Evolutionary conservation across 331 rosid genomes (phyloP).

Genomic region (Arachis monticola): DNA sequence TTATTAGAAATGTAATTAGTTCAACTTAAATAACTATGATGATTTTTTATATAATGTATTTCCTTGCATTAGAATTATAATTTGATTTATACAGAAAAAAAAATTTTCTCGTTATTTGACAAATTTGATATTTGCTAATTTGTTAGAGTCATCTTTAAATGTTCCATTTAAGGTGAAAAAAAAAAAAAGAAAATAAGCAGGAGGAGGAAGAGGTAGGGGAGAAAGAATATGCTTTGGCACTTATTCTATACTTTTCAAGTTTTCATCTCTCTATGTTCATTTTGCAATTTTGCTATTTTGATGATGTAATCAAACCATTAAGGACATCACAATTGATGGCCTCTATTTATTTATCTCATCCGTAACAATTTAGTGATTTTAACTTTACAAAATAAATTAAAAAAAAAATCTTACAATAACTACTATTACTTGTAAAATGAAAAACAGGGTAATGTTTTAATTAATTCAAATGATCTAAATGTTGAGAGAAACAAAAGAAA

Average conservation of each 20-base stretch:
- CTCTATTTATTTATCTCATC: neutral
- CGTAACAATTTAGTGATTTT: neutral
- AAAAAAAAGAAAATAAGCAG: neutral
- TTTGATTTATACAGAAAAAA: too few relatives aligned
- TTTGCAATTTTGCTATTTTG: neutral
- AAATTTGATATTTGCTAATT: neutral
- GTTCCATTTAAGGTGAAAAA: neutral
- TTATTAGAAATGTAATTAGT: too few relatives aligned
- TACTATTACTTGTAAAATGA: neutral
- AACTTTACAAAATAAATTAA: neutral
- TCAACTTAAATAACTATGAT: too few relatives aligned
- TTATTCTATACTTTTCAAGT: constrained; percentile 22
- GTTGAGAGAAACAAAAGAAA: too few relatives aligned
- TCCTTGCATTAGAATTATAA: too few relatives aligned
- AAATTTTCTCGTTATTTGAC: too few relatives aligned
- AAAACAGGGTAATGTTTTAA: neutral
- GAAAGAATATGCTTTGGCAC: constrained; percentile 40
- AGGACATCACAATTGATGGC: constrained; percentile 16
- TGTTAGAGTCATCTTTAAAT: too few relatives aligned
- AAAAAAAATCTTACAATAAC: neutral
- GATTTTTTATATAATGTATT: too few relatives aligned
- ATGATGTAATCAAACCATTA: constrained; percentile 20
- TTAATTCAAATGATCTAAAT: neutral
- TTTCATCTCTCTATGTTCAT: neutral
- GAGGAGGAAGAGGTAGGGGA: neutral